Conservation (phyloP, 2,329 filamentous ascomycete genomes). For the Phialophora chinensis region DNA sequence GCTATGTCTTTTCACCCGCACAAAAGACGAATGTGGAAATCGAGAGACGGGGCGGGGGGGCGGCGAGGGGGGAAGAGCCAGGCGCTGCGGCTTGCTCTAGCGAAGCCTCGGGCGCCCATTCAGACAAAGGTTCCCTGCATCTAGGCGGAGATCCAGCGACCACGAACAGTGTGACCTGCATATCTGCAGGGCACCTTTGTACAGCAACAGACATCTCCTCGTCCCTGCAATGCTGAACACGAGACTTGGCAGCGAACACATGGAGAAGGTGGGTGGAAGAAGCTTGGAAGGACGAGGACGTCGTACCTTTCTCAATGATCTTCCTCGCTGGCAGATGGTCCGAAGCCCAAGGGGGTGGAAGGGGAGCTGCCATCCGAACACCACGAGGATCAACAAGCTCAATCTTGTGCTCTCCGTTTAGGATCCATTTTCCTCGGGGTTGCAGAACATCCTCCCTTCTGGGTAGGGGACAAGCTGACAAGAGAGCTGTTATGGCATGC, state of each 20-base stretch:
- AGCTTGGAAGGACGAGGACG: background rate
- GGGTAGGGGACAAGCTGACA: background rate
- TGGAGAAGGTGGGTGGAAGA: background rate
- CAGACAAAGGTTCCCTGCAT: slow-evolving; percentile 4
- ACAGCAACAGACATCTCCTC: background rate
- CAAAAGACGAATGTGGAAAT: background rate
- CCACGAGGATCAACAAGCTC: background rate
- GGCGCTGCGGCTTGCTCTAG: background rate
- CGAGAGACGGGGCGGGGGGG: background rate
- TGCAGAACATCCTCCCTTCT: background rate
- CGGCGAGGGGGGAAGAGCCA: background rate
- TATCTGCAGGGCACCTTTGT: slow-evolving; percentile 7
- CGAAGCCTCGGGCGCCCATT: background rate
- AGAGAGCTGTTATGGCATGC: background rate
- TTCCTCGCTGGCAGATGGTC: background rate
- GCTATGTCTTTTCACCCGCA: background rate
- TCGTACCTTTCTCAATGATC: background rate
- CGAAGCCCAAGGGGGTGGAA: too few species aligned
- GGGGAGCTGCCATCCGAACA: background rate
- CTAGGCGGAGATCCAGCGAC: background rate
- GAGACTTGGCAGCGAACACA: background rate
- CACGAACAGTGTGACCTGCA: background rate
- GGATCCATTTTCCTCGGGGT: background rate
- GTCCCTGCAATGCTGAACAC: background rate
- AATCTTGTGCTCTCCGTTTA: background rate